phyloP scores from a whole-genome alignment of 1,139 yeast species.

The Candida sp. region DNA sequence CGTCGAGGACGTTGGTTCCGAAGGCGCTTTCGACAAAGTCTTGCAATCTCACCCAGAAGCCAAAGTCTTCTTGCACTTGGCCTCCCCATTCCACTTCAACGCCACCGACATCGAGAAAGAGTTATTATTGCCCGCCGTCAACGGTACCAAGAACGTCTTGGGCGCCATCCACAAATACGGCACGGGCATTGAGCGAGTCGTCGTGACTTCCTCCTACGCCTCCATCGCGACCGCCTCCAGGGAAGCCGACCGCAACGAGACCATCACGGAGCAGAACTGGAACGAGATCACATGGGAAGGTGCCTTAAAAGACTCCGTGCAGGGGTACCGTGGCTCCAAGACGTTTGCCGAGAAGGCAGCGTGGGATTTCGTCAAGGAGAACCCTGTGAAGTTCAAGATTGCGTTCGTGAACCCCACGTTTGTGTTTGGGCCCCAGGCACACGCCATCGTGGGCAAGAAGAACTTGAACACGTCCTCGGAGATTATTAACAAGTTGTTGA shows the following conservation, averaged over 20 bases:
- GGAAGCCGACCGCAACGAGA: constrained; percentile 16
- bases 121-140: constrained; percentile 35
- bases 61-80: constrained; percentile 33
- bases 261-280: constrained; percentile 40
- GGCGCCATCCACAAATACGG: constrained; percentile 28
- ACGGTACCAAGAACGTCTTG: constrained; percentile 36
- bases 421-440: constrained; percentile 52
- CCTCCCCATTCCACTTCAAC: constrained; percentile 36
- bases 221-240: constrained; percentile 22
- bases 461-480: constrained; percentile 48
- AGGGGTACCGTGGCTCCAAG: constrained; percentile 39
- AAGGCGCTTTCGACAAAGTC: constrained; percentile 36
- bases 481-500: constrained; percentile 30
- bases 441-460: constrained; percentile 26
- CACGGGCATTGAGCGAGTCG: constrained; percentile 28
- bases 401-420: constrained; percentile 50
- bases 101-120: constrained; percentile 31
- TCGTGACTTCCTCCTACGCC: constrained; percentile 35
- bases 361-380: constrained; percentile 50
- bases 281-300: constrained; percentile 37
- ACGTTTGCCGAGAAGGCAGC: constrained; percentile 46
- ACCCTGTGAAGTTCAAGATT: constrained; percentile 43
- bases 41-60: constrained; percentile 33
- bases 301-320: constrained; percentile 27
- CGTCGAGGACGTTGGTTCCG: constrained; percentile 29